Evolutionary conservation across 305 asterid species (phyloP).

Genomic region (Fraxinus nigra): DNA sequence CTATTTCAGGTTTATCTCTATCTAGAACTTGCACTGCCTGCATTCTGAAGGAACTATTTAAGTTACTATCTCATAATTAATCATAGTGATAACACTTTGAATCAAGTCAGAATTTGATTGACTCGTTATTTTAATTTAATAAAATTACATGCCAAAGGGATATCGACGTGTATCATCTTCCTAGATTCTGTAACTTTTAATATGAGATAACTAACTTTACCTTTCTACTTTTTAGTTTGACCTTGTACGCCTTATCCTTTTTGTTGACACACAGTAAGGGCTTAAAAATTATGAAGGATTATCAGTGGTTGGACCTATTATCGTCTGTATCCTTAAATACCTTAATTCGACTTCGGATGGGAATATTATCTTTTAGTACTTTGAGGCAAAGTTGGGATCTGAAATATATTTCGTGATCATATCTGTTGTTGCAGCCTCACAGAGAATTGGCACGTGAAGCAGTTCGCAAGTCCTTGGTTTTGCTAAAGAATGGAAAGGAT

Average conservation of each 20-base stretch:
- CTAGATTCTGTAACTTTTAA: background rate
- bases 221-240: background rate
- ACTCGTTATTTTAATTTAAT: background rate
- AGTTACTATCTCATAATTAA: conserved; percentile 2
- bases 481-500: conserved; percentile 79
- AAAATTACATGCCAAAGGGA: background rate
- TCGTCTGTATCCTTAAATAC: background rate
- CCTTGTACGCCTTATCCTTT: background rate
- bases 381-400: background rate
- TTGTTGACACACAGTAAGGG: background rate
- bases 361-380: too few relatives aligned
- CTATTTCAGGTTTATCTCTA: background rate
- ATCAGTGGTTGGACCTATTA: background rate
- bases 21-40: background rate
- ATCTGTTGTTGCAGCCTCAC: conserved; percentile 46
- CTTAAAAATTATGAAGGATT: background rate
- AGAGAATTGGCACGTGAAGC: conserved; percentile 80
- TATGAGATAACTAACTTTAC: conserved; percentile 5
- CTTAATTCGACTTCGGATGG: background rate
- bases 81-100: background rate
- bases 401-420: background rate
- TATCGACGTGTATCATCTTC: background rate
- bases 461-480: conserved; percentile 77
- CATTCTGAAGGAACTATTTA: background rate
- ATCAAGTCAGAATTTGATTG: background rate